Base-by-base conservation (phyloP, 495 filamentous ascomycete species). In the Cercophora scortea region DNA sequence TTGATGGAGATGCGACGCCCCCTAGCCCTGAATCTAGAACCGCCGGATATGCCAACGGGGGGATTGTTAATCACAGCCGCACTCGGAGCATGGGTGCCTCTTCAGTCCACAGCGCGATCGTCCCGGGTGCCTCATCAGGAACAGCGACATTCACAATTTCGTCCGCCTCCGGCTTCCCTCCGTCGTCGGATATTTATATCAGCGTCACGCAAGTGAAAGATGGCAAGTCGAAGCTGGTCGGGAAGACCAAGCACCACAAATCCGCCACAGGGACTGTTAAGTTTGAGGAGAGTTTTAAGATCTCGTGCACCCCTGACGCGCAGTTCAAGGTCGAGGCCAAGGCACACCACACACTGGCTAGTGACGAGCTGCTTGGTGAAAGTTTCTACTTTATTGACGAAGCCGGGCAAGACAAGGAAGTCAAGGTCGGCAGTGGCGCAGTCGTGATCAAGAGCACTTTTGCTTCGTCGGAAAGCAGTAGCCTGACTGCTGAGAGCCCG, bases 361-460 rank as follows among this genome's bases (percentile, higher is more conserved):
- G 79, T 39, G 91, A 95, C 60, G 81, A 86, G 42, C 75, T 82
- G 32, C 74, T 97, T 9, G 93, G 93, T 42, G 90, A 97, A 58
- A 79, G 75, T 0, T 56, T 85, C n/a, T 95, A 95, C 74, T 91
- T 94, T 61, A 84, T 98, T 12, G 88, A 88, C 50, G 91, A 98
- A 61, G 70, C 74, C 2, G 83, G 83, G 16, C 75, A 79, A 39
- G 89, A 95, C 57, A 95, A 91, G 75, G 59, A 75, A 12, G 70
- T 98, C 33, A 72, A 66, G 15, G 80, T 87, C 48, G 90, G 90
- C 11, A 71, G 66, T 17, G 88, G 89, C 9, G 76, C 64, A 2
- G 84, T 93, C 13, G 71, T 77, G 1, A 67, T 94, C 46, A 83
- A 79, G 64, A 89, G 82, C 48, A 78, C 72, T 52, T 94, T 90